These are phyloP conservation scores for Fragilaria radians DNA, from an alignment of 108 stramenopile genomes.

Conservation along the genomic window DNA sequence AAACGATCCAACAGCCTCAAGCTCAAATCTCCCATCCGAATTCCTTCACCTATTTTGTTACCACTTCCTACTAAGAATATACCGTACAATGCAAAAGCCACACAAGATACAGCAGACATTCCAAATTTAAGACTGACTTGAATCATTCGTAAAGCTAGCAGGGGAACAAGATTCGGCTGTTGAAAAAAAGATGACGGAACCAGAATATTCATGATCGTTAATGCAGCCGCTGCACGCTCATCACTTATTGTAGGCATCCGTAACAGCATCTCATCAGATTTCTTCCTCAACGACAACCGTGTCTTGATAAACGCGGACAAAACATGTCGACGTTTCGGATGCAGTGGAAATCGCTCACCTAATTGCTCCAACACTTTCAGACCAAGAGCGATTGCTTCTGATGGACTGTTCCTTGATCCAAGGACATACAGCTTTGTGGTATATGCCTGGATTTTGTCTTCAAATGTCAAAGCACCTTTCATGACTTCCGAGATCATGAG, in stretches of 20 bases:
- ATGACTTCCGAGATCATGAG: conserved; percentile 1
- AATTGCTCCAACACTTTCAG: conserved; percentile 9
- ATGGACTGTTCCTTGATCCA: conserved; percentile 3
- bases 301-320: conserved; percentile 4
- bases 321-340: background rate
- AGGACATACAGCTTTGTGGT: conserved; percentile 13
- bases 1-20: conserved; percentile 25
- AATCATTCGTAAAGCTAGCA: conserved; percentile 25
- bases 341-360: conserved; percentile 10
- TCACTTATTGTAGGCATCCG: conserved; percentile 17
- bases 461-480: conserved; percentile 4
- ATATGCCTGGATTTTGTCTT: conserved; percentile 13
- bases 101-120: conserved; percentile 18
- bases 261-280: conserved; percentile 9
- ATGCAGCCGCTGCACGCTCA: conserved; percentile 16
- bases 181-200: no score
- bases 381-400: conserved; percentile 12
- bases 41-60: conserved; percentile 17
- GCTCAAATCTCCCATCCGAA: conserved; percentile 23
- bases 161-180: conserved; percentile 16
- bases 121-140: conserved; percentile 30
- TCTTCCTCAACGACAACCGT: conserved; percentile 6
- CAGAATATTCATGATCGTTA: conserved; percentile 20
- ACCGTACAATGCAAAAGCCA: conserved; percentile 39
- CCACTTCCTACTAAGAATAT: conserved; percentile 10